Base-by-base conservation (phyloP, 2,329 filamentous ascomycete species). In the Boeremia exigua region DNA sequence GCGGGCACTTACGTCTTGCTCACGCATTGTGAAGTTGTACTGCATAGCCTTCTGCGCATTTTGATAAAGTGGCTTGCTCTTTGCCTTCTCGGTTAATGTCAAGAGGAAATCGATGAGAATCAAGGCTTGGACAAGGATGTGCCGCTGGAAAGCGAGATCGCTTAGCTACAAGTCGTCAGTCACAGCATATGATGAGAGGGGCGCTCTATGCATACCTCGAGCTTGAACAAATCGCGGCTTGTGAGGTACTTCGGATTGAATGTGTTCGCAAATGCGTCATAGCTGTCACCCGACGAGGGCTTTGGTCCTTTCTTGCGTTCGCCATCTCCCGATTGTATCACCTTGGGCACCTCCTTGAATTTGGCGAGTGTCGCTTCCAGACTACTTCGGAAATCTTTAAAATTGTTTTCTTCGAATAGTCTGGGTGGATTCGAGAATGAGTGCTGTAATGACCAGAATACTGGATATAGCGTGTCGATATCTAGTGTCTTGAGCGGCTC, bases 231-330 rank as follows among this genome's bases (percentile, higher is more conserved):
- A 73, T 99, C 96, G 62, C 90, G 86, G 74, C 93, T 98, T n/a
- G 95, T 99, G 15, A 99, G 84, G 73, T 99, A 99, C 72, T 98
- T 99, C 1, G 96, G 94, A 68, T 99, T 99, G 78, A 96, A 98
- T 23, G 86, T 88, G 69, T 86, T 89, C 23, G 87, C 82, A 46
- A 88, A 79, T 58, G 88, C 87, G 50, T 86, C 84, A 45, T 85
- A 81, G 7, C 85, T 84, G 47, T 82, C 82, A 10, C 84, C 81
- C 38, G 86, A 76, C 93, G 96, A 28, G 74, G 77, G 5, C 85
- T 86, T 60, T 84, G 84, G 50, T 15, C 62, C 67, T 55, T 63
- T 65, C 60, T 86, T 87, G 42, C 81, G 79, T 48, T 92, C 90
- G 88, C 87, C 77, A 84, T 84, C 62, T 82, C 65, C 88, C 6